Evolutionary conservation across 169 alveolate species (phyloP).

Genomic region (Amoebophrya sp.): DNA sequence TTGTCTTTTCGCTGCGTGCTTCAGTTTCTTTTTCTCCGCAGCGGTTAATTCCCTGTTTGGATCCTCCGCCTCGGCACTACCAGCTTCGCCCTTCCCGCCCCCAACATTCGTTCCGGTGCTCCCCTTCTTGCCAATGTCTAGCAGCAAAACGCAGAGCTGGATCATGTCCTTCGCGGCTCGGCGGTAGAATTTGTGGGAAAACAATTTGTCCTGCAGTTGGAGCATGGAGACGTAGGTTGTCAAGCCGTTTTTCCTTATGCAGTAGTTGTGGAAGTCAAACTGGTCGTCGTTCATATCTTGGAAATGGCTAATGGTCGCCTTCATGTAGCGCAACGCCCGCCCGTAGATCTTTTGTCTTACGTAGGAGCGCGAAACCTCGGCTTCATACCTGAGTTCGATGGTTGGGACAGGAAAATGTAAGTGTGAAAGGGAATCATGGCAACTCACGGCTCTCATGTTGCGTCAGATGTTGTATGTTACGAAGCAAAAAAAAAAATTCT

Average conservation of each 20-base stretch:
- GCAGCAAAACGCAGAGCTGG: neutral
- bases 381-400: neutral
- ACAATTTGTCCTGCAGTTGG: slow-evolving; percentile 46
- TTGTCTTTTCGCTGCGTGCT: slow-evolving; percentile 23
- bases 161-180: slow-evolving; percentile 39
- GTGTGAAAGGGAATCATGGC: too few relatives aligned
- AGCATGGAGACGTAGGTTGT: slow-evolving; percentile 45
- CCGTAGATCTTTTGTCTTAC: neutral
- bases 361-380: neutral
- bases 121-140: neutral
- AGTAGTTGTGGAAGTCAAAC: slow-evolving; percentile 51
- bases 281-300: slow-evolving; percentile 45
- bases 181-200: slow-evolving; percentile 45
- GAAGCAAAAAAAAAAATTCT: too few relatives aligned
- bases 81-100: neutral
- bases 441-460: too few relatives aligned
- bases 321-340: neutral
- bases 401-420: too few relatives aligned
- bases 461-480: too few relatives aligned
- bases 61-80: neutral
- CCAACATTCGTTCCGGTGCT: too few relatives aligned
- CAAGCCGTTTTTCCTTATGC: slow-evolving; percentile 44
- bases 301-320: slow-evolving; percentile 45
- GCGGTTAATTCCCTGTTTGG: neutral
- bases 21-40: neutral